Evolutionary conservation across 441 rosid genomes (phyloP).

Genomic region (Croton setiger): DNA sequence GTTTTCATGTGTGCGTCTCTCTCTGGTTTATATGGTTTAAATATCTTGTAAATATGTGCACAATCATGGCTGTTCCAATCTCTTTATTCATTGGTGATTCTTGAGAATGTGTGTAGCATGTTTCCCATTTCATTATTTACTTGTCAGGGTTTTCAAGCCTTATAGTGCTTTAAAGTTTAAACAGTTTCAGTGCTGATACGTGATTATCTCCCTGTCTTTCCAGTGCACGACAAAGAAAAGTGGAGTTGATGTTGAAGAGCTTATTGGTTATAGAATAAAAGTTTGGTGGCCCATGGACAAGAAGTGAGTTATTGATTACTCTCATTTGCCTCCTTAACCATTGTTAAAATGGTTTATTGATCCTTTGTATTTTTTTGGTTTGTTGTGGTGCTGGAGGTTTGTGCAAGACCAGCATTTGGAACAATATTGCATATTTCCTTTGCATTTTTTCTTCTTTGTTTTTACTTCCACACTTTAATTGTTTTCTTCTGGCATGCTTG

Average conservation of each 20-base stretch:
- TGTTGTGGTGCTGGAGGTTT: background rate
- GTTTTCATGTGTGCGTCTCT: background rate
- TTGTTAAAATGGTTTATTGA: background rate
- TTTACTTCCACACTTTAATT: background rate
- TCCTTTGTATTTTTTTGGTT: background rate
- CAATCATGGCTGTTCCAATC: background rate
- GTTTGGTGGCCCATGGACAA: conserved; percentile 99
- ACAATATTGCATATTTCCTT: background rate
- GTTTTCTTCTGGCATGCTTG: background rate
- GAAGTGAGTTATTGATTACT: conserved; percentile 49
- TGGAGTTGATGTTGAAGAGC: conserved; percentile 56
- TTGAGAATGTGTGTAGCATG: background rate
- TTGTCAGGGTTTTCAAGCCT: conserved; percentile 4
- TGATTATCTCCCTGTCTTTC: conserved; percentile 23
- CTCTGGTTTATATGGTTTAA: background rate
- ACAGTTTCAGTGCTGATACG: background rate
- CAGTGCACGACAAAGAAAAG: conserved; percentile 67
- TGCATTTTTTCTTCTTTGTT: background rate
- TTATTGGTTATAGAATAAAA: conserved; percentile 83
- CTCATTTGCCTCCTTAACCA: background rate
- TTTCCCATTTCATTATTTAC: conserved; percentile 1
- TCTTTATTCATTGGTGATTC: background rate
- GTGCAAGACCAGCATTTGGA: no score
- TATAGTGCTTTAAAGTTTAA: background rate
- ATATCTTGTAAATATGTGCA: background rate